Evolutionary conservation across 1,284 basidiomycete genomes (phyloP), one percentile per base, ranked within the genome.

Genomic region (Melanopsichium pennsylvanicum): DNA sequence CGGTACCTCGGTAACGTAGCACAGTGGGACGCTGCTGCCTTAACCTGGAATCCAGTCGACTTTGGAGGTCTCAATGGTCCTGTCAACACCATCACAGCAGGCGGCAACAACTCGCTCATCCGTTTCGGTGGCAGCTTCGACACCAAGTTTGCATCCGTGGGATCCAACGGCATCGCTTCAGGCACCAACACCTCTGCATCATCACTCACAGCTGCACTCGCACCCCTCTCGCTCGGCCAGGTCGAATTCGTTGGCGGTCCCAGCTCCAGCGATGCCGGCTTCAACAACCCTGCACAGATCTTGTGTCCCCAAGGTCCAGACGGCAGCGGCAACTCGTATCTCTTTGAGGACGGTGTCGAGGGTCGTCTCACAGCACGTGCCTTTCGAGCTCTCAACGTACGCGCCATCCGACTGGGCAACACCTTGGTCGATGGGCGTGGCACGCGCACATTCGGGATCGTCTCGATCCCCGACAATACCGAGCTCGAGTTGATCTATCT

Each of bases 351-450:
- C 76, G 87, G 87, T 18, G 87, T 84, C 37, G 87, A 89, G 2
- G 85, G 89, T 31, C 86, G 95, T 68, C 78, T 83, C 34, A 92
- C 90, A 22, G 84, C 92, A 32, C 85, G 89, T 42, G 86, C 89
- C 35, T 90, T 90, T 80, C 84, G 87, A 26, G 88, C 86, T 73
- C 86, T 90, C 60, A 87, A 85, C 49, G 89, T 87, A 3, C 87
- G 85, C 48, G 95, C 94, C 10, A 82, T 97, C 40, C 88, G 95
- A 36, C 83, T 98, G 33, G 93, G 92, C 25, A 97, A 98, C 83
- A 93, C 92, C 1, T 91, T 93, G 80, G 84, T 88, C 60, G 83
- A 86, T 42, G 87, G 88, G 38, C 88, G 90, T 62, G 90, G 92
- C 18, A 93, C 93, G 0, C 90, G 87, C 16, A 86, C 85, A 2